Base-by-base conservation (phyloP, 202 grass and related monocot genomes). In the Bolboschoenoplectus hybrid region DNA sequence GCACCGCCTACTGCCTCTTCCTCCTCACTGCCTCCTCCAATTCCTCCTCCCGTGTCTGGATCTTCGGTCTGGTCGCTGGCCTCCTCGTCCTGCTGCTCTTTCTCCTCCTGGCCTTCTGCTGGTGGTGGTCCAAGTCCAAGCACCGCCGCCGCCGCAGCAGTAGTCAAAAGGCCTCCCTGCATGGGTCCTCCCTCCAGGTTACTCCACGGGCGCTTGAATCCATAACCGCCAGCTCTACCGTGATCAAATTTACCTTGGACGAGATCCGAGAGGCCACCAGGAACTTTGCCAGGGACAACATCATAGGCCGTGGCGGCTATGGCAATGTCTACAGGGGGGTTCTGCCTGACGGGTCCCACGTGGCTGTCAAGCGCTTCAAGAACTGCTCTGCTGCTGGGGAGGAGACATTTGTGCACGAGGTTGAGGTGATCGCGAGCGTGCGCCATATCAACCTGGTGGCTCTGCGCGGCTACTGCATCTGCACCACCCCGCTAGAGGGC, bases 361-460 rank as follows among this genome's bases (percentile, higher is more conserved):
- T 97, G 13, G 97, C 97, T 0, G 85, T 99, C 55, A 99, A 99
- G 72, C 88, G 93, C 6, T 99, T 99, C 92, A 99, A 96, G 86
- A 99, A 99, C 52, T 99, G 93, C 85, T 99, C 97, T 0, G 90
- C 87, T 0, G 89, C 92, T 0, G 93, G 97, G 45, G 97, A 97
- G 11, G 71, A 84, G 0, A 93, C 63, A 8, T 99, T 99, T 10
- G 97, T 94, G 1, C 93, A 99, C 7, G 97, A 99, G 90, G 97
- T 99, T 50, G 97, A 99, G 88, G 97, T 99, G 7, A 94, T 99
- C 44, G 97, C 97, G 36, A 94, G 93, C 11, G 97, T 99, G 43
- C 90, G 97, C 50, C 97, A 99, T 3, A 87, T 99, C 89, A 99
- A 99, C 62, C 89, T 99, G 6, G 86, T 99, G 1, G 60, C 97